A percentile compares a stretch with the other conserved stretches of the same genome.
Evolutionary conservation across 495 filamentous ascomycete species (phyloP).

Genomic region (Aspergillus heteromorphus): DNA sequence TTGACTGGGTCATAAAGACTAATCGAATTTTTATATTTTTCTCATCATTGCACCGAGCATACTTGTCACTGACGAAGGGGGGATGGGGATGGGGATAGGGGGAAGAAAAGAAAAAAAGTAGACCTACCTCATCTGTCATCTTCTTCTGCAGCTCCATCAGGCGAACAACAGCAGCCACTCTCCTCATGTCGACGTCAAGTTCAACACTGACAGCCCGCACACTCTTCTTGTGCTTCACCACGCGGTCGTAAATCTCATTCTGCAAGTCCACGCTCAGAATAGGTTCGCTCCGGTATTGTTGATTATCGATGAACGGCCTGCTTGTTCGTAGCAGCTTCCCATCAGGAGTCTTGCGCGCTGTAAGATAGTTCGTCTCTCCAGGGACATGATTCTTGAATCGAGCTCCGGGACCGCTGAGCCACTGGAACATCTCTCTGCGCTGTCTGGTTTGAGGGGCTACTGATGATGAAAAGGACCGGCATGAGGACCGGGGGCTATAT

Average conservation of each 20-base stretch:
- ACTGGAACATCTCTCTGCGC: constrained; percentile 58
- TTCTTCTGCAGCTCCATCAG: constrained; percentile 82
- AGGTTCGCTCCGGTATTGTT: constrained; percentile 60
- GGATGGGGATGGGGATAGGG: neutral
- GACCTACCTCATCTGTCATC: constrained; percentile 64
- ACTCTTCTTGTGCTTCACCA: constrained; percentile 59
- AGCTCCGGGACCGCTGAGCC: constrained; percentile 58
- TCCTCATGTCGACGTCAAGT: constrained; percentile 72
- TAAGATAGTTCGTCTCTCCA: constrained; percentile 62
- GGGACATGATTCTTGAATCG: constrained; percentile 50
- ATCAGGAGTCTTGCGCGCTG: constrained; percentile 24
- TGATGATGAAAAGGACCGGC: constrained; percentile 47
- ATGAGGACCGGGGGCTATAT: constrained; percentile 6
- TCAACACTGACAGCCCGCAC: constrained; percentile 75
- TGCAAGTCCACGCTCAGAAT: constrained; percentile 74
- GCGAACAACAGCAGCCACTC: constrained; percentile 83
- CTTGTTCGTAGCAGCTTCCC: constrained; percentile 7
- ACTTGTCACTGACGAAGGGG: neutral
- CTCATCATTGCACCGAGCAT: constrained; percentile 55
- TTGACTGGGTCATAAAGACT: constrained; percentile 95
- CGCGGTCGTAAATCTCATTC: constrained; percentile 65
- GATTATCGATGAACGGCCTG: constrained; percentile 70
- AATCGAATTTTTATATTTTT: constrained; percentile 77
- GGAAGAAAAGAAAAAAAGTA: constrained; percentile 16
- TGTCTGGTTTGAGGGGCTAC: constrained; percentile 38